Base-by-base conservation (phyloP, 2,329 filamentous ascomycete genomes). In the Rutstroemia sp. region DNA sequence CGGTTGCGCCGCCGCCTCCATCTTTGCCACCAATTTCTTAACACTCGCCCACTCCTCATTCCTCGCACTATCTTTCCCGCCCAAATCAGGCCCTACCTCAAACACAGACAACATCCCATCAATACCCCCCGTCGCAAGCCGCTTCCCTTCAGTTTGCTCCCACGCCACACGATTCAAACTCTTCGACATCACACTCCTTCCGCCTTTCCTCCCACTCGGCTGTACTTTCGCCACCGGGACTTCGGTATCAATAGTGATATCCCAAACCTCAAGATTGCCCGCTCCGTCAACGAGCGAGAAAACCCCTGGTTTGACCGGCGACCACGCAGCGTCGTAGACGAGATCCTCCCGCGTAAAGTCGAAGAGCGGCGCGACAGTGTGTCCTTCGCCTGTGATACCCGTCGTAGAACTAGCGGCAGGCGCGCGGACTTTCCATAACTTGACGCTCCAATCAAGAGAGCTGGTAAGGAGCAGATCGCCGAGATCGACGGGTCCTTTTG, bases 281-380 rank as follows among this genome's bases (percentile, higher is more conserved):
- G 89, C 89, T 36, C 94, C 94, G 65, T 99, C 95, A 2, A 97
- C 94, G 19, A 95, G 83, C 1, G 89, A 90, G 72, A 99, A 99
- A 8, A 99, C 89, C 39, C 91, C 92, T 0, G 94, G 94, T 70
- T 94, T 92, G 62, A 94, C 82, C 0, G 94, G 94, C 14, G 90
- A 95, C 95, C 95, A 99, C 53, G 86, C 87, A 2, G 90, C 92
- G 70, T 96, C 92, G 73, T 99, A 99, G 51, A 99, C 92, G 19
- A 96, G 86, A 67, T 99, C 95, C 73, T 99, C 95, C 54, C 94
- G 87, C 19, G 88, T 86, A 68, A 99, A 90, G 61, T 97, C 91
- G 12, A 97, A 79, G 25, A 99, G 77, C 0, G 94, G 94, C 2
- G 80, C 73, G 30, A 92, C 84, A 0, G 73, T 69, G 60, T 81